These are phyloP conservation scores for Gynochthodes officinalis DNA, from an alignment of 257 asterid species.

Conservation along the genomic window DNA sequence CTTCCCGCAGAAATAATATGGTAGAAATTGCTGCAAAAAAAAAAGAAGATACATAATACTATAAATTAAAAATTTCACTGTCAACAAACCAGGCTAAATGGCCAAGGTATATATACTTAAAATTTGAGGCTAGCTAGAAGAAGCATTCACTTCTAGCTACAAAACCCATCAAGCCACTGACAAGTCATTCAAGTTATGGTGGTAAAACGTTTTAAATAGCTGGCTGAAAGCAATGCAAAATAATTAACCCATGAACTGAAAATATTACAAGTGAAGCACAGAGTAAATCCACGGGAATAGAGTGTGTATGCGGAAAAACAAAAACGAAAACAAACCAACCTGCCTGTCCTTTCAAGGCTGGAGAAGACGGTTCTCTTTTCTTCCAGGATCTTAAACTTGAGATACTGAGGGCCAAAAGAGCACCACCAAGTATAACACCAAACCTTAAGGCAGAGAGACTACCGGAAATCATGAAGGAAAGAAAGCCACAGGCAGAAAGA, in stretches of 20 bases:
- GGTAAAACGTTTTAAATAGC: not conserved
- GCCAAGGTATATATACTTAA: not conserved
- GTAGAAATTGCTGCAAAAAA: constrained; percentile 77
- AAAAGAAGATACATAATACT: not conserved
- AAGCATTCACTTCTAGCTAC: not conserved
- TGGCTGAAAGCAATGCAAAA: constrained; percentile 4
- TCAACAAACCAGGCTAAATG: not conserved
- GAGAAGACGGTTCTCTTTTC: constrained; percentile 55
- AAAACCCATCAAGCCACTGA: not conserved
- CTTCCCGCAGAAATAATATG: constrained; percentile 67
- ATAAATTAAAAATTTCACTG: not conserved
- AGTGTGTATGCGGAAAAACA: too few species aligned
- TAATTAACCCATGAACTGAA: not conserved
- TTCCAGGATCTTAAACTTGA: constrained; percentile 82
- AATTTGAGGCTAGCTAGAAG: not conserved
- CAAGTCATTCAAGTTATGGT: not conserved
- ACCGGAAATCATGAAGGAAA: constrained; percentile 77
- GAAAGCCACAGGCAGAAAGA: constrained; percentile 73
- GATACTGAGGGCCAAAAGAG: constrained; percentile 76
- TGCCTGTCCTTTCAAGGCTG: constrained; percentile 76
- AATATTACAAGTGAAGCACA: not conserved
- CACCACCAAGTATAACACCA: constrained; percentile 79
- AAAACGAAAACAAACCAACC: constrained; percentile 45
- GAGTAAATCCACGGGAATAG: not conserved
- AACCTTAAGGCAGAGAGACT: constrained; percentile 75